phyloP scores from a whole-genome alignment of 345 rosid genomes.

The Arabis alpina region DNA sequence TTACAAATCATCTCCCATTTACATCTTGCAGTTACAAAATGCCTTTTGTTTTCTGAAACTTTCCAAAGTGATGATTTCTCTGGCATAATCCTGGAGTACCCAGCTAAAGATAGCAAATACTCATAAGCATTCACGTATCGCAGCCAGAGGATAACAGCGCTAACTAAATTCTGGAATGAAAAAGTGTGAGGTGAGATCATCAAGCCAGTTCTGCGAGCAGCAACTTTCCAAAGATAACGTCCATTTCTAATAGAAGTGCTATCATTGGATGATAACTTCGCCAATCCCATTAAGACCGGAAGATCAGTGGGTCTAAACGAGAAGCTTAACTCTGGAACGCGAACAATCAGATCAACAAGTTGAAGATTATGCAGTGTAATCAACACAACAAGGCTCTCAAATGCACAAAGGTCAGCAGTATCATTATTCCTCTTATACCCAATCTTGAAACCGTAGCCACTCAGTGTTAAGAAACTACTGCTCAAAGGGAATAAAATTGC shows the following conservation, averaged over 20 bases:
- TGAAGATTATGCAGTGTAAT: slow-evolving; percentile 57
- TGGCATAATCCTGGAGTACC: slow-evolving; percentile 55
- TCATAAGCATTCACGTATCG: slow-evolving; percentile 70
- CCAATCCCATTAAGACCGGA: slow-evolving; percentile 52
- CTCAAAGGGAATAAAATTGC: slow-evolving; percentile 57
- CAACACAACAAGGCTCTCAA: slow-evolving; percentile 45
- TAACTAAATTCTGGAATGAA: slow-evolving; percentile 60
- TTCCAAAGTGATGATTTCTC: slow-evolving; percentile 51
- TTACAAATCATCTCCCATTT: slow-evolving; percentile 61
- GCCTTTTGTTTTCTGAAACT: slow-evolving; percentile 51
- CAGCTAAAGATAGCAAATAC: slow-evolving; percentile 57
- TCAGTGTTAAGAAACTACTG: slow-evolving; percentile 53
- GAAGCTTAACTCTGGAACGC: slow-evolving; percentile 57
- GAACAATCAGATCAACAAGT: slow-evolving; percentile 52
- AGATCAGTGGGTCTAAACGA: slow-evolving; percentile 65
- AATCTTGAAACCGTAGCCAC: slow-evolving; percentile 54
- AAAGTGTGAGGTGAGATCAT: slow-evolving; percentile 58
- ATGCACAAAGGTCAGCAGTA: slow-evolving; percentile 40
- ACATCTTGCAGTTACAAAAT: slow-evolving; percentile 52
- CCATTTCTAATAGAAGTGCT: slow-evolving; percentile 61
- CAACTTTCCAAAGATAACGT: slow-evolving; percentile 76
- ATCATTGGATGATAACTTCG: slow-evolving; percentile 51
- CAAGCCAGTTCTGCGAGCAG: slow-evolving; percentile 65
- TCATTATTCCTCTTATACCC: slow-evolving; percentile 61
- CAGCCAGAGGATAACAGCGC: slow-evolving; percentile 63